These are phyloP conservation scores for Elsinoe australis DNA, from an alignment of 2,329 filamentous ascomycete genomes.

Conservation along the genomic window DNA sequence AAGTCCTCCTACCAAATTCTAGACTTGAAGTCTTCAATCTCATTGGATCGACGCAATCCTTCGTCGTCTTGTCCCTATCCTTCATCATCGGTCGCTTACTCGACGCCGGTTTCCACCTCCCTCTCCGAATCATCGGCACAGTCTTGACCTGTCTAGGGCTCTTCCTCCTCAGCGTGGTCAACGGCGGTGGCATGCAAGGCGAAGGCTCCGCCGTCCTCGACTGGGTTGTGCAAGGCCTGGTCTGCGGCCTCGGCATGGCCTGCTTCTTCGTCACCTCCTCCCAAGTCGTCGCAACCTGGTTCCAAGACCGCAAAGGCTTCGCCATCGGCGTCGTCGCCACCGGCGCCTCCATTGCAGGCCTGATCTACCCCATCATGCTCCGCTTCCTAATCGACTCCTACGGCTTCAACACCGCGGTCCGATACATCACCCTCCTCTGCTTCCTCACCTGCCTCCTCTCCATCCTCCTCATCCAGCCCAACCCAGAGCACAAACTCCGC, in stretches of 20 bases:
- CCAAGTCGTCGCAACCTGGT: conserved; percentile 43
- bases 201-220: conserved; percentile 37
- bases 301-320: conserved; percentile 39
- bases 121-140: conserved; percentile 36
- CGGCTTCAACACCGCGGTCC: conserved; percentile 41
- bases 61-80: conserved; percentile 40
- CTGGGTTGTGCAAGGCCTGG: conserved; percentile 42
- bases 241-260: conserved; percentile 44
- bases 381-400: conserved; percentile 36
- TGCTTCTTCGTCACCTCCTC: conserved; percentile 42
- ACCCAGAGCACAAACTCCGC: conserved; percentile 33
- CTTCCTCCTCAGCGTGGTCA: conserved; percentile 38
- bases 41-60: conserved; percentile 43
- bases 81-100: conserved; percentile 42
- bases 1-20: conserved; percentile 35
- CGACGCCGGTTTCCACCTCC: conserved; percentile 39
- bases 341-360: conserved; percentile 37
- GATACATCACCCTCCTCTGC: conserved; percentile 37
- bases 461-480: conserved; percentile 37
- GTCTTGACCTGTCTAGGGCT: conserved; percentile 39
- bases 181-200: conserved; percentile 31
- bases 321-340: conserved; percentile 45
- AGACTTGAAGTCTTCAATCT: conserved; percentile 40
- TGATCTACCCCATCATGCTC: conserved; percentile 38
- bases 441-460: conserved; percentile 36